Conservation (phyloP, 192 early-diverging fungal genomes). For the Backusella australiensis region DNA sequence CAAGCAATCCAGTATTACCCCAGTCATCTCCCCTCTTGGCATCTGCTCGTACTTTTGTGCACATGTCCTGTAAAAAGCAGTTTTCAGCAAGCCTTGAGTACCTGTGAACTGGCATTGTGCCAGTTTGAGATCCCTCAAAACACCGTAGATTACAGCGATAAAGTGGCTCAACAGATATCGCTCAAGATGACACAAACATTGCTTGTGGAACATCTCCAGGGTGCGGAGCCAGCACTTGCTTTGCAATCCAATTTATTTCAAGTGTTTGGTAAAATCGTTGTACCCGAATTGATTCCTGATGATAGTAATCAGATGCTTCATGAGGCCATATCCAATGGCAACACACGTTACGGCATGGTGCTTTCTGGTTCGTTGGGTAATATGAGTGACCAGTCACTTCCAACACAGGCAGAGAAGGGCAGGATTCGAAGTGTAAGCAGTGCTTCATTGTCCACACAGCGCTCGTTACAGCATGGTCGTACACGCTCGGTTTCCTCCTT, state of each 20-base stretch:
- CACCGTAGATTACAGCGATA: conserved; percentile 32
- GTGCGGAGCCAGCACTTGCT: conserved; percentile 48
- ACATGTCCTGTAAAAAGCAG: conserved; percentile 62
- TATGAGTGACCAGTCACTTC: neutral
- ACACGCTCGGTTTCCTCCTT: neutral
- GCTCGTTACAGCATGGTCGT: neutral
- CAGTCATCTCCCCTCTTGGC: conserved; percentile 66
- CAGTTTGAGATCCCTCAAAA: conserved; percentile 37
- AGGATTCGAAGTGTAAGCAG: conserved; percentile 23
- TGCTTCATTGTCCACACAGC: neutral
- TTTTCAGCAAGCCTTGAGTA: conserved; percentile 55
- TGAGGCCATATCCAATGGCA: conserved; percentile 29
- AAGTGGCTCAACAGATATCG: conserved; percentile 42
- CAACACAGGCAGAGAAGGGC: neutral
- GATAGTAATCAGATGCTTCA: conserved; percentile 8
- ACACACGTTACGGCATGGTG: neutral
- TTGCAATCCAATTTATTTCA: conserved; percentile 60
- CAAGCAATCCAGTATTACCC: conserved; percentile 52
- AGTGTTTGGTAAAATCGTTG: conserved; percentile 55
- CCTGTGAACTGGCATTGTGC: conserved; percentile 59
- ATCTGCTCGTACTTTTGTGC: conserved; percentile 62
- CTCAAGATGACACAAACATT: conserved; percentile 59
- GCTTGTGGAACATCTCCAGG: conserved; percentile 49
- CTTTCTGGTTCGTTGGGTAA: conserved; percentile 15
- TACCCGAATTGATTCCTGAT: conserved; percentile 29